phyloP scores from a whole-genome alignment of 2,329 filamentous ascomycete species.

The Metarhizium brunneum region DNA sequence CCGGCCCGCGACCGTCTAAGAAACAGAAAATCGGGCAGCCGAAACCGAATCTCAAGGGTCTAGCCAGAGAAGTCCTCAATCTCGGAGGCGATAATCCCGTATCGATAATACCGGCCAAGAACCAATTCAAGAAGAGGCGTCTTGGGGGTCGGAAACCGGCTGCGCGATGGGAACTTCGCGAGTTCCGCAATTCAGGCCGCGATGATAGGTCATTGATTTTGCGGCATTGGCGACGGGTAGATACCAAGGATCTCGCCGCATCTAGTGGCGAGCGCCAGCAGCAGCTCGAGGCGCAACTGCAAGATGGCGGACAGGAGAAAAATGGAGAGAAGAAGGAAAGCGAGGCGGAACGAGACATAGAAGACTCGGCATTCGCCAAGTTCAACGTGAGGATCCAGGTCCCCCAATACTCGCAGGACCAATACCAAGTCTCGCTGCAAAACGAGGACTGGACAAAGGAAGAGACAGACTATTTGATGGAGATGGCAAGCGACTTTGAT shows the following conservation, averaged over 20 bases:
- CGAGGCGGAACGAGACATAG: constrained; percentile 19
- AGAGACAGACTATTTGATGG: constrained; percentile 87
- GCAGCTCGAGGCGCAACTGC: constrained; percentile 20
- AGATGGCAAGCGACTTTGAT: constrained; percentile 67
- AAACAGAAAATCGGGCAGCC: constrained; percentile 62
- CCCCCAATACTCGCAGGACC: constrained; percentile 76
- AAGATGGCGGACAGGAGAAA: constrained; percentile 13
- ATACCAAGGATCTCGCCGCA: constrained; percentile 23
- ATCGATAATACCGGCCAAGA: constrained; percentile 52
- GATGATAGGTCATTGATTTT: constrained; percentile 57
- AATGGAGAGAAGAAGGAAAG: constrained; percentile 12
- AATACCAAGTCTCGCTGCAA: constrained; percentile 69
- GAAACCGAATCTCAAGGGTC: constrained; percentile 50
- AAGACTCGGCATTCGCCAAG: constrained; percentile 67
- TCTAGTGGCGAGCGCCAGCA: constrained; percentile 10
- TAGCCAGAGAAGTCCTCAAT: constrained; percentile 57
- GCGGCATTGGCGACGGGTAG: constrained; percentile 69
- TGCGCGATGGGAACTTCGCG: constrained; percentile 54
- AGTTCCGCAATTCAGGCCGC: constrained; percentile 73
- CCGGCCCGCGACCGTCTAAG: constrained; percentile 52
- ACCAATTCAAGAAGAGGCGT: constrained; percentile 50
- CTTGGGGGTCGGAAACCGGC: constrained; percentile 46
- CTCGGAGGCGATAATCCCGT: constrained; percentile 58
- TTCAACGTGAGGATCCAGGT: constrained; percentile 76
- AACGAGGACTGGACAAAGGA: constrained; percentile 78